Evolutionary conservation across 192 early-diverging fungal genomes (phyloP).

Genomic region (Entophlyctis luteolus): DNA sequence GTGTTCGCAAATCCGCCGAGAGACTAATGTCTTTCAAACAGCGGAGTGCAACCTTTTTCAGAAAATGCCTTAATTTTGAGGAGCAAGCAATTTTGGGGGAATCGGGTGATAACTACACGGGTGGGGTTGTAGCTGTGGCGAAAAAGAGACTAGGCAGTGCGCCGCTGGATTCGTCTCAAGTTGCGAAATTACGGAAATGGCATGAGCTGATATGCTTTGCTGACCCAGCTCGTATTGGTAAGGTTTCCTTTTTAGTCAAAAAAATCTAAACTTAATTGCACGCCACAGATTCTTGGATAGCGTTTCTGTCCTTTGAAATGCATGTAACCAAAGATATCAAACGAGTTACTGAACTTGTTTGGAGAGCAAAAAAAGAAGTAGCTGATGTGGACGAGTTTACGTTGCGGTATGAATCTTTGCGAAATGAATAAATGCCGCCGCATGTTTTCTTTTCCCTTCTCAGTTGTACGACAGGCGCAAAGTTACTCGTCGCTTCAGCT

Average conservation of each 20-base stretch:
- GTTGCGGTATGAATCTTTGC: constrained; percentile 28
- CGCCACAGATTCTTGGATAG: constrained; percentile 35
- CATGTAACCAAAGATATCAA: constrained; percentile 43
- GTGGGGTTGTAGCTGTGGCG: background rate
- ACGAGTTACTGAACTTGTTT: constrained; percentile 51
- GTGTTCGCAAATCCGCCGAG: constrained; percentile 46
- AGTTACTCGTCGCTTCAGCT: too few species aligned
- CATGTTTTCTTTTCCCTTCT: too few species aligned
- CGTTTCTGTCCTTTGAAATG: constrained; percentile 38
- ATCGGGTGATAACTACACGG: background rate
- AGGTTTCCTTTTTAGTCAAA: background rate
- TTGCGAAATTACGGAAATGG: constrained; percentile 39
- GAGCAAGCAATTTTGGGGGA: constrained; percentile 20
- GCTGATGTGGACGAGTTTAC: constrained; percentile 54
- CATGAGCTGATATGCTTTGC: constrained; percentile 39
- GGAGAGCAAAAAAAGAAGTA: constrained; percentile 56
- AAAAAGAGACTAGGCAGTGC: constrained; percentile 22
- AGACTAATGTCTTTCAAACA: constrained; percentile 52
- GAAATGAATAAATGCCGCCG: constrained; percentile 16
- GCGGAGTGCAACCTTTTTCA: constrained; percentile 59
- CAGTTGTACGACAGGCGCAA: too few species aligned
- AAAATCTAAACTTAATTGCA: background rate
- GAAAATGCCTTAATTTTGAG: constrained; percentile 61
- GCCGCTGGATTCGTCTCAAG: constrained; percentile 35
- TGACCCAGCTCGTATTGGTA: background rate